Base-by-base conservation (phyloP, 306 rosid genomes). In the Malus orientalis region DNA sequence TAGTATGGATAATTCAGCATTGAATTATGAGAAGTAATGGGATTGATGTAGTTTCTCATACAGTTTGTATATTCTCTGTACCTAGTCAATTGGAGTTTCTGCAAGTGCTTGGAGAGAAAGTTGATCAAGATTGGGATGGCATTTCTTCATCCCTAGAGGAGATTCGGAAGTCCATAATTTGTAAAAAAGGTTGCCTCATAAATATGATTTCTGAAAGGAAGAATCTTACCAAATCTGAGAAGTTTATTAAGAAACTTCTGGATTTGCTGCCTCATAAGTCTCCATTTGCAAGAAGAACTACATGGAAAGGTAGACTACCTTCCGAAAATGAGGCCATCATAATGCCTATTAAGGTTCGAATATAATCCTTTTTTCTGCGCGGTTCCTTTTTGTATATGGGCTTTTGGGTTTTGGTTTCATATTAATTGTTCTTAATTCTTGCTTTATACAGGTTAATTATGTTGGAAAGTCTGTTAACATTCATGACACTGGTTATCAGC, bases 401-500 rank as follows among this genome's bases (percentile, higher is more conserved):
- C 9, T 38, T 38, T 38, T 38, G 42, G 42, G 8, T 74, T 74
- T 19, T 75, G 54, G 42, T 38, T 38, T 2, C 74, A 11, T 18
- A 76, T 33, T 74, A 69, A 54, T 75, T 81, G 67, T 74, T 84
- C 78, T 63, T 16, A 84, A 62, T 78, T 75, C 76, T 70, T 77
- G 22, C 70, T 36, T 79, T 86, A 79, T 73, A 47, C 88, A 95
- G 98, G 98, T 95, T 68, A 95, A 95, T 88, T 92, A 92, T 74
- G 96, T 95, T 71, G 98, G 98, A 61, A 95, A 95, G 84, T 97
- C 98, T 70, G 90, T 90, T 60, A 95, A 92, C 81, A 69, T 92
- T 27, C 90, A 89, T 49, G 92, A 92, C 69, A 80, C 86, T 45
- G 98, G 98, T 69, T 95, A 95, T 81, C 78, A 89, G 84, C 96